These are phyloP conservation scores for Monilinia vaccinii-corymbosi DNA, from an alignment of 2,329 filamentous ascomycete genomes.

Conservation along the genomic window DNA sequence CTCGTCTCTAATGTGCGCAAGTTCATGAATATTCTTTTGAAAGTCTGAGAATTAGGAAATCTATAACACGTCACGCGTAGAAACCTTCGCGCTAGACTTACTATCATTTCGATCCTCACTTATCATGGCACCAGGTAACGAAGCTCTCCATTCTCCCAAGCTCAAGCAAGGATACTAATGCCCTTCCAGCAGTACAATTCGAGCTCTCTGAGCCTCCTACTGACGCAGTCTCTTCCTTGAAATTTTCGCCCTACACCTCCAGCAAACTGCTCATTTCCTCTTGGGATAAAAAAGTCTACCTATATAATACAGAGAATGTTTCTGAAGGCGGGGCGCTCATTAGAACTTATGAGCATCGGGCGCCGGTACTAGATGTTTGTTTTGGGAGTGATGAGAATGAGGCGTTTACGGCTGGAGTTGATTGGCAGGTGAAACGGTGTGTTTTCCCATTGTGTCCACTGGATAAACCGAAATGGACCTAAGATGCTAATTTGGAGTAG, in stretches of 20 bases:
- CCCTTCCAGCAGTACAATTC: conserved; percentile 56
- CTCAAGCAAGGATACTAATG: conserved; percentile 8
- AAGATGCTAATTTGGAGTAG: conserved; percentile 29
- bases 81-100: background rate
- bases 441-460: background rate
- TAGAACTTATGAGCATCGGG: conserved; percentile 68
- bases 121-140: conserved; percentile 30
- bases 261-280: conserved; percentile 79
- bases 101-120: background rate
- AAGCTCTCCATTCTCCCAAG: background rate
- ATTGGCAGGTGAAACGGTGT: conserved; percentile 74
- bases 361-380: conserved; percentile 83
- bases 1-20: background rate
- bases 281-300: conserved; percentile 87
- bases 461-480: background rate
- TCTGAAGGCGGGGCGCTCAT: conserved; percentile 51
- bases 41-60: background rate
- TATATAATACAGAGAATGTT: conserved; percentile 61
- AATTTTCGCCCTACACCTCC: conserved; percentile 71
- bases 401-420: conserved; percentile 78
- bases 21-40: background rate
- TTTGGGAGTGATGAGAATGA: conserved; percentile 77
- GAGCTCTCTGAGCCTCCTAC: conserved; percentile 73
- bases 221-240: conserved; percentile 79
- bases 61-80: background rate